Percentiles rank a stretch among this genome's conserved stretches.
Conservation (phyloP, 1,284 basidiomycete genomes). For the Schizophyllum amplum region DNA sequence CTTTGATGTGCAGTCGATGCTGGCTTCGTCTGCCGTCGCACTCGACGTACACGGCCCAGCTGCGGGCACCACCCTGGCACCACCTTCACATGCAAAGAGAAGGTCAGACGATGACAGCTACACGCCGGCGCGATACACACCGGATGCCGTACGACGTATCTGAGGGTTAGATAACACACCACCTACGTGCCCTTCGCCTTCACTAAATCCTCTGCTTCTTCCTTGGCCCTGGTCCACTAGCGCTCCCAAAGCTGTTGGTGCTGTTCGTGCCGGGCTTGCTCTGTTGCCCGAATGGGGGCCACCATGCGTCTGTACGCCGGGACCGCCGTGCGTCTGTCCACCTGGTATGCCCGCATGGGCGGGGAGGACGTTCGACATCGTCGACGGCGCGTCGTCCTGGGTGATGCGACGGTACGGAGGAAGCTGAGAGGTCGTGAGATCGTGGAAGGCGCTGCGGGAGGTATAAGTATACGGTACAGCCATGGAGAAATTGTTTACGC, state of each 20-base stretch:
- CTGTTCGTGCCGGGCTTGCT: background rate
- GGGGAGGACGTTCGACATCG: background rate
- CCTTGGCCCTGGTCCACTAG: background rate
- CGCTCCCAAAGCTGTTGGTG: background rate
- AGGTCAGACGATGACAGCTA: background rate
- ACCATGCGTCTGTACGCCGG: background rate
- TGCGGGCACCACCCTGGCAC: too few species aligned
- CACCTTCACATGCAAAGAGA: background rate
- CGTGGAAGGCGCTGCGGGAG: conserved; percentile 57
- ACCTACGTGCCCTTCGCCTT: background rate
- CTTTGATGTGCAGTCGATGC: background rate
- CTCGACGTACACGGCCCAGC: too few species aligned
- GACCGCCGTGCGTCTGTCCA: background rate
- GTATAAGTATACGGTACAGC: background rate
- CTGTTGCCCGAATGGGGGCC: background rate
- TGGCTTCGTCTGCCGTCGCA: background rate
- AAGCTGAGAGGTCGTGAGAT: conserved; percentile 44
- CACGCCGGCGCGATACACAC: background rate
- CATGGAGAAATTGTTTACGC: conserved; percentile 14
- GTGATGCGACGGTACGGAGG: conserved; percentile 70
- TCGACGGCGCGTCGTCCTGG: conserved; percentile 67
- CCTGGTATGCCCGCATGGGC: background rate
- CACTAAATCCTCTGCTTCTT: conserved; percentile 2
- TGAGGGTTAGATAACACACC: background rate
- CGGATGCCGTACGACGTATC: background rate